Evolutionary conservation across 192 early-diverging fungal genomes (phyloP).

Genomic region (Podila epigama): DNA sequence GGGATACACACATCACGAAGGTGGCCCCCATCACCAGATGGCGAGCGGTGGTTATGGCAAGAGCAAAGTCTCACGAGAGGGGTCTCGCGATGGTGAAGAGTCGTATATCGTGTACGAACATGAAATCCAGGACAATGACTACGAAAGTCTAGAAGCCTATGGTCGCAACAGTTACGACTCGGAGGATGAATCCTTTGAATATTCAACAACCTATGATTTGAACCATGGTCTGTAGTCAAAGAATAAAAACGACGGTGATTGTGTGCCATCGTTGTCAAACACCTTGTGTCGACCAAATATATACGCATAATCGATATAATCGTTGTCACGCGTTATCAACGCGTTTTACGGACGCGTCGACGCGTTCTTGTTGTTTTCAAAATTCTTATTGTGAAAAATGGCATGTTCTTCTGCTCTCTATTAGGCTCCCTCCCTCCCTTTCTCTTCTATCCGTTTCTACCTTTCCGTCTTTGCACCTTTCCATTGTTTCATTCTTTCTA

Average conservation of each 20-base stretch:
- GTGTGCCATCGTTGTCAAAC: too few species aligned
- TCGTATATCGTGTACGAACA: slow-evolving; percentile 26
- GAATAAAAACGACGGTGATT: not conserved
- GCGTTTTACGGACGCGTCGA: too few species aligned
- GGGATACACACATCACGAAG: not conserved
- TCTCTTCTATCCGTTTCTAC: not conserved
- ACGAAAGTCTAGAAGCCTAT: slow-evolving; percentile 25
- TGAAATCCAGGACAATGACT: slow-evolving; percentile 1
- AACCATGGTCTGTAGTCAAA: not conserved
- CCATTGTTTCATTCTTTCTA: too few species aligned
- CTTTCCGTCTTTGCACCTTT: not conserved
- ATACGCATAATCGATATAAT: too few species aligned
- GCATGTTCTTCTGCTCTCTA: too few species aligned
- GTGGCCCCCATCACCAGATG: not conserved
- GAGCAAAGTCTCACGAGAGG: slow-evolving; percentile 22
- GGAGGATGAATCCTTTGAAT: slow-evolving; percentile 32
- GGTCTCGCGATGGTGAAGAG: slow-evolving; percentile 33
- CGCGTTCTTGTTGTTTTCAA: too few species aligned
- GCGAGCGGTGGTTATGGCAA: not conserved
- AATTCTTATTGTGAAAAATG: too few species aligned
- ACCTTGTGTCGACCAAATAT: too few species aligned
- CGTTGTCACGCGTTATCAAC: too few species aligned
- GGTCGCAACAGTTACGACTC: slow-evolving; percentile 9
- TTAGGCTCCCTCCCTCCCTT: too few species aligned
- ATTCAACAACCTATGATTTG: slow-evolving; percentile 4